Conservation (phyloP, 495 filamentous ascomycete species). For the Aspergillus coremiiformis region DNA sequence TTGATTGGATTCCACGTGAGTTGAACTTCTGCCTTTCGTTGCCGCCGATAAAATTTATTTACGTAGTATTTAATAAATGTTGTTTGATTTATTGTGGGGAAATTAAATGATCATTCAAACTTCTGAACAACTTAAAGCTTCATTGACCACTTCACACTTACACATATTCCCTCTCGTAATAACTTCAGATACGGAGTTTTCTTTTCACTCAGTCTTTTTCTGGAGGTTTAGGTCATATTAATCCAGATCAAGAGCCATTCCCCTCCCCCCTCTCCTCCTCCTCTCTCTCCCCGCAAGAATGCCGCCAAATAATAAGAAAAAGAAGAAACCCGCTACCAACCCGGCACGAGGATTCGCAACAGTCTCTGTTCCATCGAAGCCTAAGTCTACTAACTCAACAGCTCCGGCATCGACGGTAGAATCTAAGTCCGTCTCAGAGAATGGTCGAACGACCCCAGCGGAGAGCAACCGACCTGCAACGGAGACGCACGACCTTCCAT, state of each 20-base stretch:
- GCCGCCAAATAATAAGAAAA: constrained; percentile 74
- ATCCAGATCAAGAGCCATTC: too few species aligned
- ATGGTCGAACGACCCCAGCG: constrained; percentile 29
- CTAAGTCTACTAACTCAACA: constrained; percentile 28
- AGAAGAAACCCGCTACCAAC: constrained; percentile 77
- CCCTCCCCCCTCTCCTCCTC: neutral
- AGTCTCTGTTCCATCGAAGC: constrained; percentile 78
- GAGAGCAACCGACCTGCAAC: constrained; percentile 16
- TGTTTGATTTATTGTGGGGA: constrained; percentile 20
- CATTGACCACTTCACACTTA: neutral
- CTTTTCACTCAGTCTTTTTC: neutral
- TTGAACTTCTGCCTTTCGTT: constrained; percentile 11
- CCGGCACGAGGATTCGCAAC: constrained; percentile 89
- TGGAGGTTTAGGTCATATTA: neutral
- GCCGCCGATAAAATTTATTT: constrained; percentile 35
- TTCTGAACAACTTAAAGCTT: neutral
- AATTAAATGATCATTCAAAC: neutral
- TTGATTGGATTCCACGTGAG: constrained; percentile 8
- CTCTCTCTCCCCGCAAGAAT: constrained; percentile 35
- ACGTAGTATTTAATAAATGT: too few species aligned
- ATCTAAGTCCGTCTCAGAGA: constrained; percentile 35
- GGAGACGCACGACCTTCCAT: constrained; percentile 16
- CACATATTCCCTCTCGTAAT: neutral
- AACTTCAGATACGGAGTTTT: neutral
- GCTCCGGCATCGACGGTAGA: constrained; percentile 26